phyloP scores from a whole-genome alignment of 257 asterid species.

The Lavandula angustifolia region DNA sequence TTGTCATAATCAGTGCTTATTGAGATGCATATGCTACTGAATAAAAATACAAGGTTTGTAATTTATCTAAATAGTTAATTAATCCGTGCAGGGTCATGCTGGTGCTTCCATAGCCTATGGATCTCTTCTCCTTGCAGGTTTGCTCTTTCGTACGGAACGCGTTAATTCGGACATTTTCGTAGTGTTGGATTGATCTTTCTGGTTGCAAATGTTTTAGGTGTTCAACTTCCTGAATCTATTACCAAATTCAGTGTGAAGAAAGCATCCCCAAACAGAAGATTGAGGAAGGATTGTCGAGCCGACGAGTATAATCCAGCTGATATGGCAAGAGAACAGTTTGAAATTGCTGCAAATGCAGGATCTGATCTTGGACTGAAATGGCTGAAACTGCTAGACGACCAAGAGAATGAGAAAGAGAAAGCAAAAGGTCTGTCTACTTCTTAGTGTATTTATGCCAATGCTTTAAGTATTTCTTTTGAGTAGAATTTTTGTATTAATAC shows the following conservation, averaged over 20 bases:
- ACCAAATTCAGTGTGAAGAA: constrained; percentile 52
- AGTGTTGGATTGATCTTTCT: constrained; percentile 3
- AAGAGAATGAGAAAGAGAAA: constrained; percentile 70
- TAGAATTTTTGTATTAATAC: too few species aligned
- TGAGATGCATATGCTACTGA: constrained; percentile 11
- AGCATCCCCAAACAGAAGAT: constrained; percentile 38
- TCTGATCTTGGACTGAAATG: constrained; percentile 90
- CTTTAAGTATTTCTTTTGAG: too few species aligned
- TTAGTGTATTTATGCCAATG: not conserved
- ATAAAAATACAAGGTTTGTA: constrained; percentile 3
- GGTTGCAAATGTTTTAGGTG: constrained; percentile 48
- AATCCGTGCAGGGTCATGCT: constrained; percentile 70
- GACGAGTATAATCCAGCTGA: constrained; percentile 52
- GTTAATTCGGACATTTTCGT: not conserved
- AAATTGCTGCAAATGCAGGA: constrained; percentile 80
- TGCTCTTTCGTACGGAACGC: constrained; percentile 22
- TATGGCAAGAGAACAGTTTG: constrained; percentile 79
- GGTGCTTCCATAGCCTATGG: constrained; percentile 94
- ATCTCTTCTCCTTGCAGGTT: constrained; percentile 81
- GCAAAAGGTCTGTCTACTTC: constrained; percentile 44
- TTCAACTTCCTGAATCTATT: constrained; percentile 65
- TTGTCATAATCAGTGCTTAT: constrained; percentile 32
- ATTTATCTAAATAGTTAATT: constrained; percentile 22
- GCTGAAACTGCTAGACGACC: constrained; percentile 70
- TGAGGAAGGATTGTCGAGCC: constrained; percentile 33